A percentile compares a stretch with the other conserved stretches of the same genome.
Evolutionary conservation across 129 eudicot genomes (phyloP).

Genomic region (Pulicaria dysenterica): DNA sequence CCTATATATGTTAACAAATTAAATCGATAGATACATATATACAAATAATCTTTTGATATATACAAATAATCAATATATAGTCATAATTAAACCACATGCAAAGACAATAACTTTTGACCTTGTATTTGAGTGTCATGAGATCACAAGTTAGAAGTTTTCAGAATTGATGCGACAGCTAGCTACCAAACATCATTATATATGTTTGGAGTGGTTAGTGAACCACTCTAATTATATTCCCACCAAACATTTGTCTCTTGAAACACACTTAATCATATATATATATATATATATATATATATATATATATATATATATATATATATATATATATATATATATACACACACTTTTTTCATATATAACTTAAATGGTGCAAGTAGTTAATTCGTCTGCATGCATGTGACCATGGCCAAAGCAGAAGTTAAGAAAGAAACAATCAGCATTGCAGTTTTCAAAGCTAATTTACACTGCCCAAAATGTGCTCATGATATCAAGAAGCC

Average conservation of each 20-base stretch:
- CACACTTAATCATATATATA: neutral
- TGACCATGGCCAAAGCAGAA: conserved; percentile 31
- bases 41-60: no score
- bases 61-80: neutral
- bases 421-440: conserved; percentile 61
- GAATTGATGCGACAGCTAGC: conserved; percentile 17
- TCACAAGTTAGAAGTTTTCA: conserved; percentile 35
- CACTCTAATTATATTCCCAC: conserved; percentile 51
- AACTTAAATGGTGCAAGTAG: conserved; percentile 13
- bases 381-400: neutral
- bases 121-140: conserved; percentile 34
- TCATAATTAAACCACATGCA: neutral
- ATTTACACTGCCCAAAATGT: conserved; percentile 94
- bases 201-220: conserved; percentile 56
- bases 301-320: no score
- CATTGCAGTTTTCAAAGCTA: conserved; percentile 67
- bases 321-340: no score
- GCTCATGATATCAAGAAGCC: conserved; percentile 78
- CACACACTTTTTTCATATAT: neutral
- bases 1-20: no score
- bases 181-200: conserved; percentile 36
- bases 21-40: no score
- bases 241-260: conserved; percentile 41
- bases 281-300: no score
- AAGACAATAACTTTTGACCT: conserved; percentile 26